These are phyloP conservation scores for Aspergillus chevalieri DNA, from an alignment of 2,329 filamentous ascomycete genomes.

Conservation along the genomic window DNA sequence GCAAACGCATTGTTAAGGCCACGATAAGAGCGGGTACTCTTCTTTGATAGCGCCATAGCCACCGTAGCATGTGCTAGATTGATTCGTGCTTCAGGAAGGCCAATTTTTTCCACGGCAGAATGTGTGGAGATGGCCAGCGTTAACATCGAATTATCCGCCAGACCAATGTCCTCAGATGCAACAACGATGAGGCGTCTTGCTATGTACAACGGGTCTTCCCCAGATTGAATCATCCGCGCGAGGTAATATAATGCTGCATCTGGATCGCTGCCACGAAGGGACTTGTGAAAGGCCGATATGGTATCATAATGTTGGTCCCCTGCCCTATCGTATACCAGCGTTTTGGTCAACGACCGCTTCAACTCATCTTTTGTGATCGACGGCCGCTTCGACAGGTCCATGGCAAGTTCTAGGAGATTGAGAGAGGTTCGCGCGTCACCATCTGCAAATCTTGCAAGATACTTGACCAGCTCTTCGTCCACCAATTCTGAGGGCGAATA, in stretches of 20 bases:
- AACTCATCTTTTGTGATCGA: constrained; percentile 68
- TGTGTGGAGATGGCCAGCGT: constrained; percentile 80
- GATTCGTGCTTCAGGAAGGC: constrained; percentile 90
- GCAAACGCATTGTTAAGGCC: constrained; percentile 73
- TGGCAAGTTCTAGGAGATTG: constrained; percentile 83
- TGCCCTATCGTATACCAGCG: constrained; percentile 86
- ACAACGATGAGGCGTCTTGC: constrained; percentile 91
- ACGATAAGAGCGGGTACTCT: constrained; percentile 81
- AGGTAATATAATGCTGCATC: constrained; percentile 93
- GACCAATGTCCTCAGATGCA: constrained; percentile 85
- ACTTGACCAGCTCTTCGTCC: constrained; percentile 69
- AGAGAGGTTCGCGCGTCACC: constrained; percentile 90
- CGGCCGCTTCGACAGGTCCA: constrained; percentile 63
- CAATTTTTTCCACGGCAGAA: constrained; percentile 83
- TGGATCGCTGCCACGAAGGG: constrained; percentile 76
- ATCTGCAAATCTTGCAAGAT: constrained; percentile 80
- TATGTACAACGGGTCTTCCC: constrained; percentile 88
- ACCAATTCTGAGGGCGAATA: constrained; percentile 53
- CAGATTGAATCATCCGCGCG: constrained; percentile 88
- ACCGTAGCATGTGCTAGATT: constrained; percentile 82
- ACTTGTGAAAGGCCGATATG: constrained; percentile 96
- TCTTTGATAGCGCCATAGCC: constrained; percentile 71
- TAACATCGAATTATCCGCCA: constrained; percentile 80
- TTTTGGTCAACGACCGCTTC: constrained; percentile 80
- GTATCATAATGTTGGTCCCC: constrained; percentile 98